Percentiles rank a stretch among this genome's conserved stretches.
Evolutionary conservation across 2,329 filamentous ascomycete species (phyloP).

Genomic region (Grosmannia clavigera): DNA sequence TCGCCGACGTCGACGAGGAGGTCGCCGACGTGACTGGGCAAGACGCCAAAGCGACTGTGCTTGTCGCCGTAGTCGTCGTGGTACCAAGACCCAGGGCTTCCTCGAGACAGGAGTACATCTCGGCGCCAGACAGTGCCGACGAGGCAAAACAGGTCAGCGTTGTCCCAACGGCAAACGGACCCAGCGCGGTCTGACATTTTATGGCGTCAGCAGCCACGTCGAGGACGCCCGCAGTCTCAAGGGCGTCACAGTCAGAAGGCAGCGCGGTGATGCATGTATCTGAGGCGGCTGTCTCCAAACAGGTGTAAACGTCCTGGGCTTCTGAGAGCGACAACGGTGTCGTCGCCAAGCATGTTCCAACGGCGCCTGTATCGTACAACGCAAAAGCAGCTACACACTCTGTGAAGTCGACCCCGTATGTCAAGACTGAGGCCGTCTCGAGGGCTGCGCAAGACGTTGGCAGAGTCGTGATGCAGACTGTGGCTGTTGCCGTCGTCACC

Average conservation of each 20-base stretch:
- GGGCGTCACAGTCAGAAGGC: slow-evolving; percentile 4
- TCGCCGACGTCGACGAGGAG: background rate
- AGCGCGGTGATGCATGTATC: slow-evolving; percentile 5
- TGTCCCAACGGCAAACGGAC: slow-evolving; percentile 9
- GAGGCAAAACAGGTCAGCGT: background rate
- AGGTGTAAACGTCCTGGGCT: slow-evolving; percentile 2
- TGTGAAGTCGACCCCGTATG: background rate
- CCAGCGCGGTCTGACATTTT: slow-evolving; percentile 6
- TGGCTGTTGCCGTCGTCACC: background rate
- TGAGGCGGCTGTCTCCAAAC: slow-evolving; percentile 1
- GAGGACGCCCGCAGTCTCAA: background rate
- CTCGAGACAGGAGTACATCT: background rate
- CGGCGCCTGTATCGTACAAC: slow-evolving; percentile 3
- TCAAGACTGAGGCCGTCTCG: background rate
- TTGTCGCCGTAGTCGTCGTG: background rate
- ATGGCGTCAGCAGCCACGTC: slow-evolving; percentile 1
- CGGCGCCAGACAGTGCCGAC: background rate
- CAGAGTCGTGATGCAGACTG: slow-evolving; percentile 4
- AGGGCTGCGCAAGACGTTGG: slow-evolving; percentile 2
- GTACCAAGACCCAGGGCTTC: background rate
- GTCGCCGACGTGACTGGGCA: slow-evolving; percentile 1
- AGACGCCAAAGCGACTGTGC: background rate
- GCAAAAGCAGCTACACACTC: slow-evolving; percentile 6
- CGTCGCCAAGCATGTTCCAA: slow-evolving; percentile 2
- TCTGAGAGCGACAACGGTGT: background rate